Percentiles rank a stretch among this genome's conserved stretches.
Evolutionary conservation across 805 yeast genomes (phyloP).

Genomic region (Saccharomycopsis synnaedendra): DNA sequence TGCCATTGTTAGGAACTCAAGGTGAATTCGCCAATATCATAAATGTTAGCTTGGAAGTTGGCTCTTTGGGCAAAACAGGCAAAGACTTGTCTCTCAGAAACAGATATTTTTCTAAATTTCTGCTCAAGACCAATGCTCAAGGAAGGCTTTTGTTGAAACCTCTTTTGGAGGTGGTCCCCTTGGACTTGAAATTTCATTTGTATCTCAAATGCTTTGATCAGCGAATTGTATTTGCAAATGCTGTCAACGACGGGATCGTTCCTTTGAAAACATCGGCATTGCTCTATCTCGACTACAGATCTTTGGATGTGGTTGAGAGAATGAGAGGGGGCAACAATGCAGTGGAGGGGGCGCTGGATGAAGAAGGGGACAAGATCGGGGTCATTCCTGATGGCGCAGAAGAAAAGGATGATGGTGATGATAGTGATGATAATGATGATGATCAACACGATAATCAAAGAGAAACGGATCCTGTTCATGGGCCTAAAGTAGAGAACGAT

Average conservation of each 20-base stretch:
- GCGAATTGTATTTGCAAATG: constrained; percentile 82
- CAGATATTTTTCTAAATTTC: constrained; percentile 18
- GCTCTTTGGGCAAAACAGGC: constrained; percentile 88
- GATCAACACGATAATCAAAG: no score
- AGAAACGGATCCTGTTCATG: background rate
- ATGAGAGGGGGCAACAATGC: constrained; percentile 15
- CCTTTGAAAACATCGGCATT: constrained; percentile 86
- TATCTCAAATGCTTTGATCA: constrained; percentile 46
- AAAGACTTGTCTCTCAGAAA: constrained; percentile 68
- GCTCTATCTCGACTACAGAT: constrained; percentile 77
- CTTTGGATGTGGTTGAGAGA: constrained; percentile 38
- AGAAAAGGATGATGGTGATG: background rate
- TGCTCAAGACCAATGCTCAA: constrained; percentile 11
- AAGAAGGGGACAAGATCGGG: background rate
- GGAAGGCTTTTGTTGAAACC: constrained; percentile 34
- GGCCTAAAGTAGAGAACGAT: no score
- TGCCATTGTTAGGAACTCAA: constrained; percentile 81
- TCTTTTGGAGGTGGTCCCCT: constrained; percentile 61
- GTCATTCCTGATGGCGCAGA: no score
- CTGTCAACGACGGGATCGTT: constrained; percentile 88
- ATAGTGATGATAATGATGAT: background rate
- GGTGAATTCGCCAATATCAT: constrained; percentile 83
- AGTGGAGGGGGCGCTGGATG: background rate
- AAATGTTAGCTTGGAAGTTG: constrained; percentile 73
- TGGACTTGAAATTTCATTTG: constrained; percentile 36